Base-by-base conservation (phyloP, 768 basidiomycete species). In the Trametes meyenii region DNA sequence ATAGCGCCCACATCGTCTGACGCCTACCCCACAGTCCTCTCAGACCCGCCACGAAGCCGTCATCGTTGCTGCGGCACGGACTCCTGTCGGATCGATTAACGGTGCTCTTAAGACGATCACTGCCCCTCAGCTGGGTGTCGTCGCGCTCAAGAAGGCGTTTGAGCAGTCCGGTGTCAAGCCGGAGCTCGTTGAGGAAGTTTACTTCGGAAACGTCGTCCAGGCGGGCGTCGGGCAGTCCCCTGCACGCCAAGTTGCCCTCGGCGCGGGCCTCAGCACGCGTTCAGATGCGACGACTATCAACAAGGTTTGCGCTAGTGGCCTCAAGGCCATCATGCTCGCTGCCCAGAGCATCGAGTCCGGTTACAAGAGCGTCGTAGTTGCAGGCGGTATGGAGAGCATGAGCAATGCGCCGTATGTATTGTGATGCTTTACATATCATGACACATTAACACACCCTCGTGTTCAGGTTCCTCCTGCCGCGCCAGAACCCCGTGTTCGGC, bases 311-410 rank as follows among this genome's bases (percentile, higher is more conserved):
- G 97, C 97, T 5, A 95, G 92, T 55, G 97, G 97, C 63, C 80
- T 99, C 83, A 98, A 98, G 77, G 83, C 96, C 29, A 85, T 98
- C 77, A 97, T 94, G 76, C 82, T 98, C 64, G 97, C 94, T 58
- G 83, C 94, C 26, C 97, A 98, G 79, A 85, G 83, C 69, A 94
- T 99, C 70, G 83, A 88, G 73, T 81, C 88, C 23, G 97, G 97
- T 52, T 87, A 96, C 72, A 87, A 90, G 61, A 85, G 77, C 42
- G 84, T 97, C 51, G 90, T 97, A 67, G 93, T 87, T 24, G 96
- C 96, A 58, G 97, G 97, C 67, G 97, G 97, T 62, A 97, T 94
- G 94, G 97, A 99, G 80, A 95, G 92, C 79, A 99, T 99, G 97
- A 96, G 92, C 74, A 92, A 98, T 69, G 94, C 95, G 51, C 97